Percentiles rank a stretch among this genome's conserved stretches.
Conservation (phyloP, 2,329 filamentous ascomycete genomes). For the Aspergillus brasiliensis region DNA sequence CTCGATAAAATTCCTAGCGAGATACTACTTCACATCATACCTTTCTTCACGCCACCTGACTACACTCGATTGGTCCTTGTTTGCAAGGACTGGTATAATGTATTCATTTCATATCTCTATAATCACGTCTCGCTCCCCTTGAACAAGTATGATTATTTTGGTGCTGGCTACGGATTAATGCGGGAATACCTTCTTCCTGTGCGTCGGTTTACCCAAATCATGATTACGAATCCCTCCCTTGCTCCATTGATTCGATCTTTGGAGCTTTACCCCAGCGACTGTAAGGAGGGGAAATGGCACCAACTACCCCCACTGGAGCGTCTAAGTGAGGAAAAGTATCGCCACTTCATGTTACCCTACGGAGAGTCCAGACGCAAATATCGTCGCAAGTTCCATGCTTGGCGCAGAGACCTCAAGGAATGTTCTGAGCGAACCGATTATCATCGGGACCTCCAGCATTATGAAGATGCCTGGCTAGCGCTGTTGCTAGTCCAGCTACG, state of each 20-base stretch:
- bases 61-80: neutral
- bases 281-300: neutral
- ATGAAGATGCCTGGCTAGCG: neutral
- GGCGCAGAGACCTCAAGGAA: neutral
- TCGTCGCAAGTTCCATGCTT: neutral
- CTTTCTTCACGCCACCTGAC: neutral
- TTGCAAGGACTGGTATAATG: neutral
- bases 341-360: neutral
- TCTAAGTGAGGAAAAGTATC: neutral
- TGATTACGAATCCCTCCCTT: neutral
- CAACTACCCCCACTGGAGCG: neutral
- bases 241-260: neutral
- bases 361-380: neutral
- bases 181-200: neutral
- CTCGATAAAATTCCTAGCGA: neutral
- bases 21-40: neutral
- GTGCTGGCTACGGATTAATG: neutral
- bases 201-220: neutral
- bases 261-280: neutral
- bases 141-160: neutral
- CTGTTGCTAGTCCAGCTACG: neutral
- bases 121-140: neutral
- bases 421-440: neutral
- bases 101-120: neutral
- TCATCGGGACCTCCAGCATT: neutral